These are phyloP conservation scores for Diaporthe longicolla DNA, from an alignment of 2,329 filamentous ascomycete genomes.

Conservation along the genomic window DNA sequence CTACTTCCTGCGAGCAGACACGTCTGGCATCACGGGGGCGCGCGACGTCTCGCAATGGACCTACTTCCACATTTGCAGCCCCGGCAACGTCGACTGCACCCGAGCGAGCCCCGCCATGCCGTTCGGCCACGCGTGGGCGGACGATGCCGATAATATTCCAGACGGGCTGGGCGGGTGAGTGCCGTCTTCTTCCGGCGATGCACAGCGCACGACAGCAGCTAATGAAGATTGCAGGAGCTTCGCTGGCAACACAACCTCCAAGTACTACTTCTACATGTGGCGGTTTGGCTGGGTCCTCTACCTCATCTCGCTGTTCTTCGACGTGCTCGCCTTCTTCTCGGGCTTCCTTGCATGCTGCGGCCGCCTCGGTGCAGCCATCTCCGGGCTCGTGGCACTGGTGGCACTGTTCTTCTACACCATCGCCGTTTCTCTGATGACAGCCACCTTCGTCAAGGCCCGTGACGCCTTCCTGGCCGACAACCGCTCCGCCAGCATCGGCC, in stretches of 20 bases:
- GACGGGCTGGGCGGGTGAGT: conserved; percentile 60
- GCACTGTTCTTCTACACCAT: conserved; percentile 80
- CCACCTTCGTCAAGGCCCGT: conserved; percentile 77
- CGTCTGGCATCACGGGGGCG: conserved; percentile 78
- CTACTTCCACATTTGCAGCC: conserved; percentile 86
- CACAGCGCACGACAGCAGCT: not conserved
- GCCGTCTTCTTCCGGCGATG: not conserved
- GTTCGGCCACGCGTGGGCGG: conserved; percentile 79
- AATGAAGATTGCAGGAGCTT: conserved; percentile 50
- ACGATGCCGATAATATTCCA: conserved; percentile 60
- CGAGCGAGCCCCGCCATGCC: conserved; percentile 73
- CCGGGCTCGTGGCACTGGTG: conserved; percentile 68
- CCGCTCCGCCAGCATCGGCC: conserved; percentile 72
- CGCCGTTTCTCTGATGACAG: conserved; percentile 81
- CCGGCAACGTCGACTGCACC: conserved; percentile 75
- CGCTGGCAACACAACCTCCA: conserved; percentile 68
- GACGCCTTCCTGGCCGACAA: conserved; percentile 72
- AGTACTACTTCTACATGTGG: conserved; percentile 84
- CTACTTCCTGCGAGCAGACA: conserved; percentile 89
- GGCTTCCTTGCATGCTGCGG: conserved; percentile 79
- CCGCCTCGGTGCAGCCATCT: conserved; percentile 77
- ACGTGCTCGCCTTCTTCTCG: conserved; percentile 75
- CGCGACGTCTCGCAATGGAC: conserved; percentile 85
- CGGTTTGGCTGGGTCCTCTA: conserved; percentile 95
- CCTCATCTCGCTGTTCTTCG: conserved; percentile 87